These are phyloP conservation scores for Suhomyces yuchorum DNA, from an alignment of 1,139 yeast genomes.

Conservation along the genomic window DNA sequence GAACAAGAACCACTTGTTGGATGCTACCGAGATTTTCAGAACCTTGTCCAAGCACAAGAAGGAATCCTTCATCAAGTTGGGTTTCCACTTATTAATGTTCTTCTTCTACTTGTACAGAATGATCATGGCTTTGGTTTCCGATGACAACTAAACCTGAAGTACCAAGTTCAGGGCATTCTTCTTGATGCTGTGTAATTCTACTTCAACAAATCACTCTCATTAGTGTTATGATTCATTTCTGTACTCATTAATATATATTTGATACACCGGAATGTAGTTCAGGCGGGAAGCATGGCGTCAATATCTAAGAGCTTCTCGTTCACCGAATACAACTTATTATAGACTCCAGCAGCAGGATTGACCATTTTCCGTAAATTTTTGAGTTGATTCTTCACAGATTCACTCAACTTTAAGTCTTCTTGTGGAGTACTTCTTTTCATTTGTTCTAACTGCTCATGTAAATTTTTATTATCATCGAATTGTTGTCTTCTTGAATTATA, in stretches of 20 bases:
- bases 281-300: constrained; percentile 15
- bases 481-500: constrained; percentile 29
- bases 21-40: constrained; percentile 97
- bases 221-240: constrained; percentile 1
- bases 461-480: constrained; percentile 25
- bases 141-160: constrained; percentile 35
- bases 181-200: neutral
- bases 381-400: constrained; percentile 16
- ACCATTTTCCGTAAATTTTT: constrained; percentile 23
- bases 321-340: constrained; percentile 34
- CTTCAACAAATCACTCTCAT: neutral
- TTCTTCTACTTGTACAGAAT: constrained; percentile 94
- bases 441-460: constrained; percentile 14
- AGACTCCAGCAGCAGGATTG: constrained; percentile 45
- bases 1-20: constrained; percentile 82
- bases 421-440: constrained; percentile 10
- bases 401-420: constrained; percentile 11
- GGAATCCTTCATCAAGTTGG: constrained; percentile 87
- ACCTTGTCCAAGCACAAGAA: constrained; percentile 91
- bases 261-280: neutral
- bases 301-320: constrained; percentile 34
- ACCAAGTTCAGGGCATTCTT: neutral
- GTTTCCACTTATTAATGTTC: constrained; percentile 88
- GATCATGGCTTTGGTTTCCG: constrained; percentile 91
- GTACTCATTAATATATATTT: constrained; percentile 3